These are phyloP conservation scores for Angophora floribunda DNA, from an alignment of 345 rosid genomes.

Conservation along the genomic window DNA sequence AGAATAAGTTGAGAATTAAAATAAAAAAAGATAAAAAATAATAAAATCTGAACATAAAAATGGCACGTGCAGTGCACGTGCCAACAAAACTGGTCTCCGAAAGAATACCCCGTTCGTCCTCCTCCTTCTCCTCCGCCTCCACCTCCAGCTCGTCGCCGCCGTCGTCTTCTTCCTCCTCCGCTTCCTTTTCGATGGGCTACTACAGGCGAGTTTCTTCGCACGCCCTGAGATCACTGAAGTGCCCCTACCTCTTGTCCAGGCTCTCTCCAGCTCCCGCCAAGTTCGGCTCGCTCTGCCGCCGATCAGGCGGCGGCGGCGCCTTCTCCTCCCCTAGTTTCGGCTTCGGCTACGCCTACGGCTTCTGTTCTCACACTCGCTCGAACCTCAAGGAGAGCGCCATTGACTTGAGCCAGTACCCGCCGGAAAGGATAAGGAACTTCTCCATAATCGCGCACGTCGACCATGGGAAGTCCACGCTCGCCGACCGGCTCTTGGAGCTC, in stretches of 20 bases:
- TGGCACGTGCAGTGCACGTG: background rate
- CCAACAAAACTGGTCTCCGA: background rate
- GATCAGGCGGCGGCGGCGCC: background rate
- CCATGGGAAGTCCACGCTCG: constrained; percentile 93
- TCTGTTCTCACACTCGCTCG: background rate
- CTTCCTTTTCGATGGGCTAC: background rate
- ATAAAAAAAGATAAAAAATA: no score
- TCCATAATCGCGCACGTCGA: constrained; percentile 95
- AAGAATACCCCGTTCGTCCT: background rate
- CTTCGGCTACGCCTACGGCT: background rate
- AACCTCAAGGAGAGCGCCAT: background rate
- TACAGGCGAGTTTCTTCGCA: background rate
- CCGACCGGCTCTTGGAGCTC: constrained; percentile 97
- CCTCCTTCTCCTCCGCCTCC: background rate
- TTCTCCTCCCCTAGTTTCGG: background rate
- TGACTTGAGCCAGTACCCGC: constrained; percentile 9
- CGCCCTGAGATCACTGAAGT: background rate
- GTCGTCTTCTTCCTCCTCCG: background rate
- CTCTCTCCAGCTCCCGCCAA: background rate
- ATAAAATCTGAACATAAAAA: background rate
- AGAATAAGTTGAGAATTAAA: no score
- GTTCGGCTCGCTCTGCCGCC: background rate
- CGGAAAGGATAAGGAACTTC: constrained; percentile 84
- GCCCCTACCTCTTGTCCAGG: background rate
- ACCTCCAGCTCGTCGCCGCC: background rate